Evolutionary conservation across 2,329 filamentous ascomycete species (phyloP).

Genomic region (Plectosphaerella plurivora): DNA sequence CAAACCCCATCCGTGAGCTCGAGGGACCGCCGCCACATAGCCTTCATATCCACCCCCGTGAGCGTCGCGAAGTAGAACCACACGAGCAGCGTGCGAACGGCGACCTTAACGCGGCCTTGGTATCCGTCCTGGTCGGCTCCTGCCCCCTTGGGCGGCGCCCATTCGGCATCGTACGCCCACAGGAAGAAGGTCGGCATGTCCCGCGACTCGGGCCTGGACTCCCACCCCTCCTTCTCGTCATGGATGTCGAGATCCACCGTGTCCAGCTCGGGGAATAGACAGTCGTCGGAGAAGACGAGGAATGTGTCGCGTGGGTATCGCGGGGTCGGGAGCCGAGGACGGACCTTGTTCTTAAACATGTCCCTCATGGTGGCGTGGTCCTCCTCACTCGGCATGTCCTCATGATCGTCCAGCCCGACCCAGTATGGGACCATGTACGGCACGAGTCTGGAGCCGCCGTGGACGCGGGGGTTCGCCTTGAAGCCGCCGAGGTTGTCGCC

Average conservation of each 20-base stretch:
- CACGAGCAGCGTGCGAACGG: not conserved
- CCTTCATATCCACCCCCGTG: not conserved
- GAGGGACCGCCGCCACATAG: not conserved
- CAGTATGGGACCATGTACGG: not conserved
- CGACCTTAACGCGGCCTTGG: not conserved
- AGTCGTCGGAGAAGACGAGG: not conserved
- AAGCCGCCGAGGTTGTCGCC: not conserved
- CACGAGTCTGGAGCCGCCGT: not conserved
- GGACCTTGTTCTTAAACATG: not conserved
- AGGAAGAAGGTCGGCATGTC: not conserved
- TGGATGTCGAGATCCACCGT: not conserved
- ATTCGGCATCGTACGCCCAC: conserved; percentile 1
- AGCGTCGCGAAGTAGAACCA: conserved; percentile 2
- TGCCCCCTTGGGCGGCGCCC: not conserved
- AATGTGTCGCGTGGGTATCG: not conserved
- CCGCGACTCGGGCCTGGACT: not conserved
- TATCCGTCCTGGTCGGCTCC: not conserved
- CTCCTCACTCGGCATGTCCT: not conserved
- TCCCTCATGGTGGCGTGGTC: not conserved
- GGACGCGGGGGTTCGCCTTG: not conserved
- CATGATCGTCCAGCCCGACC: not conserved
- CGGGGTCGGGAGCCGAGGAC: not conserved
- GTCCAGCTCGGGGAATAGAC: not conserved
- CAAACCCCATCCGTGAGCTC: no score
- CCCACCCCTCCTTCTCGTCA: not conserved